Conservation (phyloP, 345 rosid genomes). For the Cardiospermum halicacabum region DNA sequence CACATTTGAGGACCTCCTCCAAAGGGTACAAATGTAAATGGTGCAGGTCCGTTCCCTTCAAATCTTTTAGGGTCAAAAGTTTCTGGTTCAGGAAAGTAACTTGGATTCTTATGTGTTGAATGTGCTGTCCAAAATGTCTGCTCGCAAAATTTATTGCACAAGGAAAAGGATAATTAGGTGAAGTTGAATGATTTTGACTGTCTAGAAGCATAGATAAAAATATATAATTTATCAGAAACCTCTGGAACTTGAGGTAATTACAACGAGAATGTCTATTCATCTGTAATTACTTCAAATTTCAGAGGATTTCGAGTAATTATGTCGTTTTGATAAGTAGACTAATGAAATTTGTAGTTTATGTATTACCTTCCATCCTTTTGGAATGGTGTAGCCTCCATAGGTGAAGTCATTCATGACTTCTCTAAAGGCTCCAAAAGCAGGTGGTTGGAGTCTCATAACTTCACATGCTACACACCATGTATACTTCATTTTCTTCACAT, state of each 20-base stretch:
- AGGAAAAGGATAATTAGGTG: too few species aligned
- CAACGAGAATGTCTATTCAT: too few species aligned
- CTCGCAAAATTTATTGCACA: not conserved
- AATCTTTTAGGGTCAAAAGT: constrained; percentile 2
- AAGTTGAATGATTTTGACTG: too few species aligned
- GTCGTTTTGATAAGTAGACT: too few species aligned
- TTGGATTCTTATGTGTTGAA: not conserved
- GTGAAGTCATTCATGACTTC: constrained; percentile 5
- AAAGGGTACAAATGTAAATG: not conserved
- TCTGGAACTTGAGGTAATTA: too few species aligned
- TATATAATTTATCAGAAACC: too few species aligned
- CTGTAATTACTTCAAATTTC: too few species aligned
- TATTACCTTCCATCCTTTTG: constrained; percentile 14
- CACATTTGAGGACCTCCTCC: not conserved
- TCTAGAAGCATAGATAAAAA: too few species aligned
- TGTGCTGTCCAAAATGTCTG: constrained; percentile 1
- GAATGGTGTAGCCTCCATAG: not conserved
- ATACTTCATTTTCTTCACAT: constrained; percentile 5
- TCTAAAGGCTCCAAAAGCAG: constrained; percentile 8
- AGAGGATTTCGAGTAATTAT: too few species aligned
- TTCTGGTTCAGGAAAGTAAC: not conserved
- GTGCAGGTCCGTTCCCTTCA: constrained; percentile 4
- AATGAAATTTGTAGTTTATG: too few species aligned
- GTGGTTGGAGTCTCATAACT: constrained; percentile 5
- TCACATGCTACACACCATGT: constrained; percentile 4